A percentile compares a stretch with the other conserved stretches of the same genome.
phyloP scores from a whole-genome alignment of 805 yeast species.

The Hanseniaspora lachancei region DNA sequence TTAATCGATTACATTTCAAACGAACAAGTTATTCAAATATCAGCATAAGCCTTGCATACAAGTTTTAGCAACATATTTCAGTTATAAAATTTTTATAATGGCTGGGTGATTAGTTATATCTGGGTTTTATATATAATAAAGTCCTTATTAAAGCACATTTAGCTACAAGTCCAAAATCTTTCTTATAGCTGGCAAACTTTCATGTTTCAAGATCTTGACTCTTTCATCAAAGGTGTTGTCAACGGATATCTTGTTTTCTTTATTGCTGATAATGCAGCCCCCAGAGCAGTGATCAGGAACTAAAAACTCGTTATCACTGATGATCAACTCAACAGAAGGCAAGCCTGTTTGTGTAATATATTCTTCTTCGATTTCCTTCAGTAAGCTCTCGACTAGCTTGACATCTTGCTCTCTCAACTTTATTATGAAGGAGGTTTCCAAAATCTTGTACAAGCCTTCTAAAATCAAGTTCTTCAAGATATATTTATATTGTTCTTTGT shows the following conservation, averaged over 20 bases:
- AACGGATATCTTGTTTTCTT: slow-evolving; percentile 71
- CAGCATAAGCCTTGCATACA: too few species aligned
- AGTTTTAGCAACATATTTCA: too few species aligned
- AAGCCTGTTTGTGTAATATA: slow-evolving; percentile 52
- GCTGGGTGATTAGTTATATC: too few species aligned
- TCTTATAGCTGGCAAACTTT: slow-evolving; percentile 85
- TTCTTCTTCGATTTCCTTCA: slow-evolving; percentile 45
- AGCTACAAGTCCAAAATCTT: slow-evolving; percentile 23
- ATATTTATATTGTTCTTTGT: slow-evolving; percentile 48
- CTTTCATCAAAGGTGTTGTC: slow-evolving; percentile 92
- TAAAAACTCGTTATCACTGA: slow-evolving; percentile 50
- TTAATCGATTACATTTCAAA: too few species aligned
- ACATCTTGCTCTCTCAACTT: slow-evolving; percentile 36
- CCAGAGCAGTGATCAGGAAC: slow-evolving; percentile 52
- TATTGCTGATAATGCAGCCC: slow-evolving; percentile 64
- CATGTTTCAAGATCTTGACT: slow-evolving; percentile 64
- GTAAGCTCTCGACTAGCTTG: slow-evolving; percentile 30
- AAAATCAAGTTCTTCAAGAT: slow-evolving; percentile 66
- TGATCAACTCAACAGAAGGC: slow-evolving; percentile 36
- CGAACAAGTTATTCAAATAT: too few species aligned
- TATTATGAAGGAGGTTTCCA: slow-evolving; percentile 56
- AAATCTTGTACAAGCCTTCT: slow-evolving; percentile 58
- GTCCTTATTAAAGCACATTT: neutral
- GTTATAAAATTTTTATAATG: too few species aligned
- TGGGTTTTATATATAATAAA: too few species aligned